Evolutionary conservation across 2,329 filamentous ascomycete genomes (phyloP), one percentile per base, ranked within the genome.

Genomic region (Diaporthe ampelina): DNA sequence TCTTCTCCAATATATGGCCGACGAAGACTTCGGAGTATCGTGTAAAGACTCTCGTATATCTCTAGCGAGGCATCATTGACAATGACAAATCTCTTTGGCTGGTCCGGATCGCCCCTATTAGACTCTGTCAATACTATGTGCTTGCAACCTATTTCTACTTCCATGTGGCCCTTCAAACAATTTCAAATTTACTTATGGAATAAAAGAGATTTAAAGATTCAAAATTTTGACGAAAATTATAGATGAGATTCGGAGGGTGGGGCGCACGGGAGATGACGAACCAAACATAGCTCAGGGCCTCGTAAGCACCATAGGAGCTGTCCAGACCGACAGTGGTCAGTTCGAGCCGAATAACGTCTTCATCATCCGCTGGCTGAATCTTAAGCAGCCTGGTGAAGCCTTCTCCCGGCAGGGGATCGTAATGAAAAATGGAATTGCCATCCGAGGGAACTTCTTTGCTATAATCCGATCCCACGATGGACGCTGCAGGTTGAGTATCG

Each of bases 271-370:
- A 3, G 13, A 7, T 24, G n/a, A 59, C 35, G 57, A 43, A 59
- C 57, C 57, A 59, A n/a, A 59, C 57, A 59, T 59, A 59, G n/a
- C 57, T 59, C 35, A 59, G 43, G 10, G 57, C 40, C n/a, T 59
- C 57, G n/a, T 59, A 59, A 15, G 11, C 24, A 1, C 35, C 57
- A 26, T 24, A 0, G 5, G 57, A 59, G 57, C 26, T n/a, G 15
- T 59, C 3, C n/a, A 59, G 13, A 6, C 1, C 13, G 57, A 59
- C 57, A 9, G 35, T 26, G 57, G 57, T 40, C 11, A 59, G 17
- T 19, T 43, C 21, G n/a, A 59, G 57, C 57, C 4, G 32, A 1
- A 59, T 17, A 6, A 24, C n/a, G 2, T 59, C 57, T 24, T 59
- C 35, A 40, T 17, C 35, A 24, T 26, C 13, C 19, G 21, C 35